Percentiles rank a stretch among this genome's conserved stretches.
phyloP scores from a whole-genome alignment of 257 asterid species.

The Cordia subcordata region DNA sequence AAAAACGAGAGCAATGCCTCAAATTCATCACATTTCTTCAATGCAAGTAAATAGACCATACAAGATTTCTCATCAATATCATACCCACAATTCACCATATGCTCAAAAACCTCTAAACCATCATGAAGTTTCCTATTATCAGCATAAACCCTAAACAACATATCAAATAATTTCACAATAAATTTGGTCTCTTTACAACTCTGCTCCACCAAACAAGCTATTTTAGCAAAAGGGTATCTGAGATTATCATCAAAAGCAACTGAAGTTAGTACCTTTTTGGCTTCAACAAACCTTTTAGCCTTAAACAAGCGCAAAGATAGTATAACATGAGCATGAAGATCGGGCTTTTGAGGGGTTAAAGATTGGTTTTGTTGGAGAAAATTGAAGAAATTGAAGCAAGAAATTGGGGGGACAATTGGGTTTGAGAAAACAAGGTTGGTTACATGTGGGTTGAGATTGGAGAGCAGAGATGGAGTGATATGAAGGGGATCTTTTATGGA shows the following conservation, averaged over 20 bases:
- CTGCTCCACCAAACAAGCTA: conserved; percentile 29
- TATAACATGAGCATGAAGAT: conserved; percentile 47
- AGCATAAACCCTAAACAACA: conserved; percentile 35
- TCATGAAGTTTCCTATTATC: conserved; percentile 30
- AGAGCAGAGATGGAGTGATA: conserved; percentile 31
- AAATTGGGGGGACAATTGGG: conserved; percentile 44
- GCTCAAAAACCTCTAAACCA: conserved; percentile 33
- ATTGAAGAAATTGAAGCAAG: conserved; percentile 60
- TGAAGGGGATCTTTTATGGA: conserved; percentile 18
- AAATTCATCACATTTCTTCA: conserved; percentile 43
- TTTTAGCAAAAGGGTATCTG: conserved; percentile 34
- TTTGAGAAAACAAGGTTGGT: conserved; percentile 56
- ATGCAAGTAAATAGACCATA: conserved; percentile 64
- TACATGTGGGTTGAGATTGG: conserved; percentile 39
- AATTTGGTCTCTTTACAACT: conserved; percentile 1
- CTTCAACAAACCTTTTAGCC: conserved; percentile 50
- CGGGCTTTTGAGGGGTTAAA: conserved; percentile 28
- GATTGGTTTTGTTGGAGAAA: conserved; percentile 34
- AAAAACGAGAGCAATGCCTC: conserved; percentile 47
- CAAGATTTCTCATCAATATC: conserved; percentile 76
- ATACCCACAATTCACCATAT: conserved; percentile 33
- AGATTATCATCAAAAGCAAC: conserved; percentile 43
- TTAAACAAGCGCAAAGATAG: conserved; percentile 54
- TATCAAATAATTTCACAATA: conserved; percentile 27
- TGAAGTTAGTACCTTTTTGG: conserved; percentile 42